Conservation (phyloP, 495 filamentous ascomycete genomes). For the Tuber melanosporum region DNA sequence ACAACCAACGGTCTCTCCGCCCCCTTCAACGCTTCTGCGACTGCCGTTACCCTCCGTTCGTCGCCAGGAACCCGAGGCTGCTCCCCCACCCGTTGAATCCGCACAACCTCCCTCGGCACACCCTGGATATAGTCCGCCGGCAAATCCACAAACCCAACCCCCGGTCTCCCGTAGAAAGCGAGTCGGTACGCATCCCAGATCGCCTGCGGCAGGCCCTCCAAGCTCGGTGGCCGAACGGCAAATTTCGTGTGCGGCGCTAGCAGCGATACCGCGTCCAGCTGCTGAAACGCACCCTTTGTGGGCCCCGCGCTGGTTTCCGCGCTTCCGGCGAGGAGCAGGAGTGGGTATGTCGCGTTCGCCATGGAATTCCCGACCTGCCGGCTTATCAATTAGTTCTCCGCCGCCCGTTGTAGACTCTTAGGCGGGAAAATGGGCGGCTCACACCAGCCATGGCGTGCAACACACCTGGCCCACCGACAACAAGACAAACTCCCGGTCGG, state of each 20-base stretch:
- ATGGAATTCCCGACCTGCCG: constrained; percentile 52
- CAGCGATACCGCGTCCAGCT: constrained; percentile 55
- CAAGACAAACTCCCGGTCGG: constrained; percentile 56
- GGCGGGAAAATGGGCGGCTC: constrained; percentile 25
- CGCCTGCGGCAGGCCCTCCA: constrained; percentile 49
- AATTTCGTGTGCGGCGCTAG: constrained; percentile 57
- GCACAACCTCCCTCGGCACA: constrained; percentile 5
- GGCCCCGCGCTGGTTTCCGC: constrained; percentile 50
- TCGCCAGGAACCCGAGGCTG: constrained; percentile 49
- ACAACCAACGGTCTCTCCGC: constrained; percentile 54
- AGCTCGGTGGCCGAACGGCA: constrained; percentile 48
- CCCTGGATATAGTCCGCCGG: constrained; percentile 55
- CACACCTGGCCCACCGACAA: constrained; percentile 61
- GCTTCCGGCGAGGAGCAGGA: constrained; percentile 56
- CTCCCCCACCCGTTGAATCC: constrained; percentile 40
- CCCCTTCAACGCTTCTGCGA: constrained; percentile 48
- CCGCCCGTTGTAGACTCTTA: background rate
- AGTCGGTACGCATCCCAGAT: constrained; percentile 53
- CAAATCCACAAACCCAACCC: constrained; percentile 56
- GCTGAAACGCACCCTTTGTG: constrained; percentile 57
- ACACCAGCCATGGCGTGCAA: constrained; percentile 58
- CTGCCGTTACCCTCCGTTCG: constrained; percentile 45
- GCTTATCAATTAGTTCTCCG: constrained; percentile 13
- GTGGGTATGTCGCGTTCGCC: constrained; percentile 53
- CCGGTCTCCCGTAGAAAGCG: constrained; percentile 55